Conservation (phyloP, 495 filamentous ascomycete genomes). For the Penicillium turbatum region DNA sequence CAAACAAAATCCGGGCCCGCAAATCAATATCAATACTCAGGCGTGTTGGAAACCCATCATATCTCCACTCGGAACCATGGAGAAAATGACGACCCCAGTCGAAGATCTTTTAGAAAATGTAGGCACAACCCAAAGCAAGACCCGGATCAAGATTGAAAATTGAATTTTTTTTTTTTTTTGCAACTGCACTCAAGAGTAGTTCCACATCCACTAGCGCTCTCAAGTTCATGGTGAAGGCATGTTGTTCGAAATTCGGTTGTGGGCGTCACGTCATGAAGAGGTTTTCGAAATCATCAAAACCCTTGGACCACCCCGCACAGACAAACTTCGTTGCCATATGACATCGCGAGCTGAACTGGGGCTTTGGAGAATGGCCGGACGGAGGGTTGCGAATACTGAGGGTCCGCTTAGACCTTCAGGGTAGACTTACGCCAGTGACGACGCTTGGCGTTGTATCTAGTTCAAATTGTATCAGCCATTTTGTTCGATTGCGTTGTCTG, state of each 20-base stretch:
- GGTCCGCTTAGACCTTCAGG: conserved; percentile 78
- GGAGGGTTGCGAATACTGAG: conserved; percentile 13
- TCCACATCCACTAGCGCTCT: conserved; percentile 25
- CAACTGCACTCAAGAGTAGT: conserved; percentile 18
- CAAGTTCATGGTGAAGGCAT: conserved; percentile 13
- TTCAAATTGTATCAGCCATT: conserved; percentile 16
- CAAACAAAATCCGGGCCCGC: conserved; percentile 1
- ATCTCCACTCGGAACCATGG: conserved; percentile 6
- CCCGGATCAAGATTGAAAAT: conserved; percentile 5
- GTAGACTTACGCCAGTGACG: conserved; percentile 99
- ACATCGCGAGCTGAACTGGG: conserved; percentile 13
- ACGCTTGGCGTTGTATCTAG: conserved; percentile 98
- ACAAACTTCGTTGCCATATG: conserved; percentile 13
- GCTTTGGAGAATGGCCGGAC: conserved; percentile 10
- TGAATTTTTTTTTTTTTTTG: conserved; percentile 9
- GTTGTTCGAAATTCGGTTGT: conserved; percentile 14
- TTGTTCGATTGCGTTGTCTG: conserved; percentile 3
- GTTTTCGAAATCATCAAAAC: conserved; percentile 16
- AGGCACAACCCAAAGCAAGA: conserved; percentile 1
- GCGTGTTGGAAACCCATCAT: not conserved
- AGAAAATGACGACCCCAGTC: not conserved
- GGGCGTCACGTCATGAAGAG: conserved; percentile 22
- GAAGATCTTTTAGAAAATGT: conserved; percentile 1
- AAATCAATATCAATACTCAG: not conserved
- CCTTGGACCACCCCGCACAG: conserved; percentile 14